These are phyloP conservation scores for Sporobolomyces phaffii DNA, from an alignment of 768 basidiomycete species.

Conservation along the genomic window DNA sequence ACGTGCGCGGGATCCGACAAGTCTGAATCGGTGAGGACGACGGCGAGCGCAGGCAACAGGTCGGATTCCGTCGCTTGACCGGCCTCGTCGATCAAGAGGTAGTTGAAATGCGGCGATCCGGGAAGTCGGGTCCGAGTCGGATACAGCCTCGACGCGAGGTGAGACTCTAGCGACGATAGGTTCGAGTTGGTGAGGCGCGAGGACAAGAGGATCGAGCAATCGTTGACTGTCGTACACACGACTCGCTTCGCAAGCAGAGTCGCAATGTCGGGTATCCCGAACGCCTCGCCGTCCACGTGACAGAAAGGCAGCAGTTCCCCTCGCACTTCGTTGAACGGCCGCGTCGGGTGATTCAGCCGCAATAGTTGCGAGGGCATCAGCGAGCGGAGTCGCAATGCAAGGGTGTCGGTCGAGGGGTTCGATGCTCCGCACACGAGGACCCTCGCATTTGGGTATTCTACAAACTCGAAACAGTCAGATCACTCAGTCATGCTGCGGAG, in stretches of 20 bases:
- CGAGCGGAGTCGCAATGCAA: slow-evolving; percentile 43
- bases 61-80: slow-evolving; percentile 48
- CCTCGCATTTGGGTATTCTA: slow-evolving; percentile 37
- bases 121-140: not conserved
- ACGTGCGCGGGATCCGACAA: slow-evolving; percentile 33
- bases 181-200: slow-evolving; percentile 43
- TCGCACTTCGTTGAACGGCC: slow-evolving; percentile 47
- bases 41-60: slow-evolving; percentile 42
- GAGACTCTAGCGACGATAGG: slow-evolving; percentile 41
- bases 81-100: slow-evolving; percentile 48
- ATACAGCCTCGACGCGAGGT: not conserved
- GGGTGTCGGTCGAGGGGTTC: slow-evolving; percentile 47
- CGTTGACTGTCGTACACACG: slow-evolving; percentile 43
- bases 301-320: slow-evolving; percentile 41
- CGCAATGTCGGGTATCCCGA: slow-evolving; percentile 29
- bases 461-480: slow-evolving; percentile 40
- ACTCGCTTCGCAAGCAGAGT: slow-evolving; percentile 43
- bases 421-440: slow-evolving; percentile 47
- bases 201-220: slow-evolving; percentile 43
- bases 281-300: slow-evolving; percentile 39
- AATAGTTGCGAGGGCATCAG: slow-evolving; percentile 41
- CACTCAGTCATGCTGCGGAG: slow-evolving; percentile 31
- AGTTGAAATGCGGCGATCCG: slow-evolving; percentile 45
- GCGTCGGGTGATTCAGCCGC: slow-evolving; percentile 44
- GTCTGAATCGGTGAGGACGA: slow-evolving; percentile 13